Conservation (phyloP, 306 rosid genomes). For the Pterocarpus santalinus region DNA sequence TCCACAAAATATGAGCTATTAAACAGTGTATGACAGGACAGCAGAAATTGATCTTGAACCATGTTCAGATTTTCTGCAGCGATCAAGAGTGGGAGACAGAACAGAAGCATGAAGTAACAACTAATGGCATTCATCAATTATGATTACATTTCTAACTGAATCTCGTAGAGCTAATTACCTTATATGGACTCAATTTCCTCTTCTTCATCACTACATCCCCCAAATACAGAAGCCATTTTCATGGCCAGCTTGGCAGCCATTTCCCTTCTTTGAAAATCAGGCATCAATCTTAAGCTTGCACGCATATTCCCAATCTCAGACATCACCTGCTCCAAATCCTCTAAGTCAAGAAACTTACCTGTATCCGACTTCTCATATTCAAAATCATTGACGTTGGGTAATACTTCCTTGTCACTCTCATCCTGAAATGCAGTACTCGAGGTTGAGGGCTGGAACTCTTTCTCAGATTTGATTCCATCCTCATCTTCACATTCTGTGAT, state of each 20-base stretch:
- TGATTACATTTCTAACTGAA: constrained; percentile 7
- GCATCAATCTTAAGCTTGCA: constrained; percentile 74
- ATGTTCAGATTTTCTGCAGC: constrained; percentile 34
- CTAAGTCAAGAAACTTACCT: constrained; percentile 55
- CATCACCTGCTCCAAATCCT: constrained; percentile 80
- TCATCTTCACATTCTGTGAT: constrained; percentile 36
- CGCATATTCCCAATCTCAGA: constrained; percentile 79
- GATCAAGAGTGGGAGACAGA: constrained; percentile 18
- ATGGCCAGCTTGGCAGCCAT: constrained; percentile 81
- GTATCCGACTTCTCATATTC: constrained; percentile 33
- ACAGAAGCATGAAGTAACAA: background rate
- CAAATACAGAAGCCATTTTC: constrained; percentile 81
- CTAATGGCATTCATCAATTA: constrained; percentile 19
- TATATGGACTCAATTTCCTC: constrained; percentile 46
- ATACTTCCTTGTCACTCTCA: constrained; percentile 46
- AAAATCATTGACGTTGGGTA: constrained; percentile 26
- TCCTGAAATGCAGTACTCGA: constrained; percentile 45
- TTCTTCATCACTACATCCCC: constrained; percentile 68
- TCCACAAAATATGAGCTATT: constrained; percentile 2
- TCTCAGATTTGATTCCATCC: constrained; percentile 36
- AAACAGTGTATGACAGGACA: constrained; percentile 1
- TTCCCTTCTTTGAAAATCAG: constrained; percentile 79
- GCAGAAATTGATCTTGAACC: constrained; percentile 1
- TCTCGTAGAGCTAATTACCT: background rate
- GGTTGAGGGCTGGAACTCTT: constrained; percentile 50